These are phyloP conservation scores for Cryptosporidium bovis DNA, from an alignment of 169 alveolate genomes.

Conservation along the genomic window DNA sequence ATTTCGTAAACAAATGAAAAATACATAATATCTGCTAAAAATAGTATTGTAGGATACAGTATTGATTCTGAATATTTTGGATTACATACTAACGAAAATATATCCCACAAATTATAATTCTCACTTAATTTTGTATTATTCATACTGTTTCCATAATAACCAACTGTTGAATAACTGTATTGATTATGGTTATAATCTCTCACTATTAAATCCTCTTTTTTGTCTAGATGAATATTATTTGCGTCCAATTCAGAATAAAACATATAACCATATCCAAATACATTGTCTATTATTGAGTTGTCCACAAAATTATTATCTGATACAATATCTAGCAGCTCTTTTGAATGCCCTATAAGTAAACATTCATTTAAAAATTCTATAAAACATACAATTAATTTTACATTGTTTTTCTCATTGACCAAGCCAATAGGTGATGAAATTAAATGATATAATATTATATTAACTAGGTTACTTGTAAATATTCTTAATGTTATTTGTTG, in stretches of 20 bases:
- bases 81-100: constrained; percentile 48
- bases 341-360: constrained; percentile 70
- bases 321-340: constrained; percentile 14
- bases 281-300: constrained; percentile 2
- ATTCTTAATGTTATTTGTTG: constrained; percentile 49
- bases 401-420: constrained; percentile 45
- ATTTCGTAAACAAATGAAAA: constrained; percentile 65
- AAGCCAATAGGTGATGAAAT: constrained; percentile 35
- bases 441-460: constrained; percentile 49
- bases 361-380: constrained; percentile 69
- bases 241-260: constrained; percentile 49
- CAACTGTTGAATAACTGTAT: constrained; percentile 37
- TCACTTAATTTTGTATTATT: background rate
- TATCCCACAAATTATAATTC: constrained; percentile 40
- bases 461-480: constrained; percentile 46
- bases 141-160: background rate
- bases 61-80: constrained; percentile 67
- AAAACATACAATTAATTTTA: constrained; percentile 42
- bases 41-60: constrained; percentile 29
- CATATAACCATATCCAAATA: constrained; percentile 60
- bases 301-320: constrained; percentile 23
- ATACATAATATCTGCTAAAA: constrained; percentile 47
- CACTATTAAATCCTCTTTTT: constrained; percentile 8
- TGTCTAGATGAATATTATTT: constrained; percentile 49
- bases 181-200: constrained; percentile 1